phyloP scores from a whole-genome alignment of 164 flowering plant species.

The Annona cherimola region DNA sequence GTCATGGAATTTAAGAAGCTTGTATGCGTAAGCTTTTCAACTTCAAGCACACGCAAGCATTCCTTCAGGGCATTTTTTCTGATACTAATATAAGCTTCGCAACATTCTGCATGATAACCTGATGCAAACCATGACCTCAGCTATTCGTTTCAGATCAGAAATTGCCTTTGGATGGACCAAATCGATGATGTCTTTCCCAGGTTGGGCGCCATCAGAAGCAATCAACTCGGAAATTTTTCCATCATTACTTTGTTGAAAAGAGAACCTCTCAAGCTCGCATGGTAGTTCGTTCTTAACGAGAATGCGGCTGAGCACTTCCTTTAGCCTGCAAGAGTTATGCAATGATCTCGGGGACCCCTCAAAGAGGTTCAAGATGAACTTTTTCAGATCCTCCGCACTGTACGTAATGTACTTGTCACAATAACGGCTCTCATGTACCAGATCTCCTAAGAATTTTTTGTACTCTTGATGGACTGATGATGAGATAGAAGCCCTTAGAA shows the following conservation, averaged over 20 bases:
- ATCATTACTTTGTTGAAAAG: neutral
- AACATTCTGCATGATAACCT: constrained; percentile 80
- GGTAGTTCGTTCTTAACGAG: neutral
- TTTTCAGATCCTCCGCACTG: constrained; percentile 10
- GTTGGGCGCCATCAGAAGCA: neutral
- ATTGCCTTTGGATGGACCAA: constrained; percentile 52
- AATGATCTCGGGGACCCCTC: constrained; percentile 28
- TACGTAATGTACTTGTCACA: constrained; percentile 6
- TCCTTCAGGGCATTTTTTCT: constrained; percentile 73
- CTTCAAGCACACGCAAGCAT: constrained; percentile 52
- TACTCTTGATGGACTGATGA: constrained; percentile 4
- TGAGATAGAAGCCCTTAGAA: constrained; percentile 4
- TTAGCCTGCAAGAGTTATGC: constrained; percentile 26
- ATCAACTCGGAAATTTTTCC: neutral
- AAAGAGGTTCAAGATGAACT: constrained; percentile 5
- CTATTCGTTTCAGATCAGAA: constrained; percentile 53
- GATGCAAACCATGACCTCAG: constrained; percentile 69
- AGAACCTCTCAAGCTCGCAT: neutral
- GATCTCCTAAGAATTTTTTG: constrained; percentile 5
- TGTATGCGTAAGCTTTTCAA: constrained; percentile 40
- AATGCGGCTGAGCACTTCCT: neutral
- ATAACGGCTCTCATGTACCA: neutral
- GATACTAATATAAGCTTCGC: constrained; percentile 61
- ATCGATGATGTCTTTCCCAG: constrained; percentile 23
- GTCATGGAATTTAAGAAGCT: neutral